Conservation (phyloP, 352 stramenopile genomes). For the Peronosclerospora sorghi region DNA sequence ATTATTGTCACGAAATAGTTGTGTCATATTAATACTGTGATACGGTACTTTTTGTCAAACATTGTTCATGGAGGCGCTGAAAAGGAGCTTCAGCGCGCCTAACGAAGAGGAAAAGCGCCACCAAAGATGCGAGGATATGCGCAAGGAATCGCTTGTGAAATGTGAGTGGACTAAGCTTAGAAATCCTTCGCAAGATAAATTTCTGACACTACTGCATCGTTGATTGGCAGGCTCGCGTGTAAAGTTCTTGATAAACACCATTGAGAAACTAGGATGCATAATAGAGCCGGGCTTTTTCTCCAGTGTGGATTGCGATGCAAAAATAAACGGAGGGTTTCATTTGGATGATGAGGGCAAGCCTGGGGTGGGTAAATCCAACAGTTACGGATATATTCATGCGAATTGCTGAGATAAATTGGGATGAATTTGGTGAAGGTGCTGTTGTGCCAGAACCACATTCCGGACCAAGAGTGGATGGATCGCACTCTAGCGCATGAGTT, state of each 20-base stretch:
- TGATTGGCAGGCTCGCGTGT: slow-evolving; percentile 50
- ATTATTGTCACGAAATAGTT: too few species aligned
- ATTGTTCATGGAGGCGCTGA: slow-evolving; percentile 50
- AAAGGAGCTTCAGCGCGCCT: slow-evolving; percentile 37
- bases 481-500: slow-evolving; percentile 88
- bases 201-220: background rate
- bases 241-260: slow-evolving; percentile 69
- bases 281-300: slow-evolving; percentile 65
- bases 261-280: slow-evolving; percentile 83
- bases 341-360: slow-evolving; percentile 65
- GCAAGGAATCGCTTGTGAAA: slow-evolving; percentile 49
- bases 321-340: slow-evolving; percentile 82
- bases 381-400: background rate
- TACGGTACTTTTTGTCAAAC: too few species aligned
- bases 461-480: slow-evolving; percentile 87
- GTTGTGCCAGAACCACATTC: slow-evolving; percentile 86
- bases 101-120: slow-evolving; percentile 32
- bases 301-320: slow-evolving; percentile 69
- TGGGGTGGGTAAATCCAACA: slow-evolving; percentile 23
- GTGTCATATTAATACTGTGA: too few species aligned
- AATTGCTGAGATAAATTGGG: background rate
- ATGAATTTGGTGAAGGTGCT: slow-evolving; percentile 34
- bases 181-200: background rate
- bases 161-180: slow-evolving; percentile 28
- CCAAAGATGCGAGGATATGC: slow-evolving; percentile 54